Percentiles rank a stretch among this genome's conserved stretches.
phyloP scores from a whole-genome alignment of 148 eudicot species.

The Chenopodium quinoa region DNA sequence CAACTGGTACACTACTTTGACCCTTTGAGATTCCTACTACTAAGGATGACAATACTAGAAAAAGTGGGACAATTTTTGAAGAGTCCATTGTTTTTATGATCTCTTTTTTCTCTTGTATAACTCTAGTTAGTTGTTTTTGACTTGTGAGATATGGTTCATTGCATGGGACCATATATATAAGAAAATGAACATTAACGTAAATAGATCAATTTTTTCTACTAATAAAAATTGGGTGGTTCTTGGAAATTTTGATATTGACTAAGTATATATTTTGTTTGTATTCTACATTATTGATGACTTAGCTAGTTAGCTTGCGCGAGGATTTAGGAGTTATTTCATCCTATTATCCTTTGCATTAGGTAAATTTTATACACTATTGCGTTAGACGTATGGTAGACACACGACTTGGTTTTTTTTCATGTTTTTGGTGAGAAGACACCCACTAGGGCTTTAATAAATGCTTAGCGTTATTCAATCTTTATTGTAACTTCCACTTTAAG shows the following conservation, averaged over 20 bases:
- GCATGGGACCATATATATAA: neutral
- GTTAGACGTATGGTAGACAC: neutral
- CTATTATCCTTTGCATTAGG: neutral
- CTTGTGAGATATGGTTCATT: neutral
- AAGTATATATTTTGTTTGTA: neutral
- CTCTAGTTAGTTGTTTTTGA: too few relatives aligned
- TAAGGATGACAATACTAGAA: neutral
- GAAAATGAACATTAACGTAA: neutral
- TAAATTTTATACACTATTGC: too few relatives aligned
- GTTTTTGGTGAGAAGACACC: too few relatives aligned
- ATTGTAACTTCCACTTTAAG: too few relatives aligned
- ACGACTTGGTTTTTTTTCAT: neutral
- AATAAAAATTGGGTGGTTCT: neutral
- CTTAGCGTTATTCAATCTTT: too few relatives aligned
- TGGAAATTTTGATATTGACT: neutral
- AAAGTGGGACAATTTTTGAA: neutral
- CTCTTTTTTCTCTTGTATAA: too few relatives aligned
- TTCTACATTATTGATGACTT: neutral
- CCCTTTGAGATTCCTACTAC: constrained; percentile 6
- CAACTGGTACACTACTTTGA: constrained; percentile 16
- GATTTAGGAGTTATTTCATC: neutral
- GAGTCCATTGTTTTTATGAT: neutral
- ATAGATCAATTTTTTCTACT: too few relatives aligned
- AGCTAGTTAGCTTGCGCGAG: neutral
- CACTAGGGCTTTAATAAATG: too few relatives aligned